These are phyloP conservation scores for Pythium aphanidermatum DNA, from an alignment of 352 stramenopile species.

Conservation along the genomic window DNA sequence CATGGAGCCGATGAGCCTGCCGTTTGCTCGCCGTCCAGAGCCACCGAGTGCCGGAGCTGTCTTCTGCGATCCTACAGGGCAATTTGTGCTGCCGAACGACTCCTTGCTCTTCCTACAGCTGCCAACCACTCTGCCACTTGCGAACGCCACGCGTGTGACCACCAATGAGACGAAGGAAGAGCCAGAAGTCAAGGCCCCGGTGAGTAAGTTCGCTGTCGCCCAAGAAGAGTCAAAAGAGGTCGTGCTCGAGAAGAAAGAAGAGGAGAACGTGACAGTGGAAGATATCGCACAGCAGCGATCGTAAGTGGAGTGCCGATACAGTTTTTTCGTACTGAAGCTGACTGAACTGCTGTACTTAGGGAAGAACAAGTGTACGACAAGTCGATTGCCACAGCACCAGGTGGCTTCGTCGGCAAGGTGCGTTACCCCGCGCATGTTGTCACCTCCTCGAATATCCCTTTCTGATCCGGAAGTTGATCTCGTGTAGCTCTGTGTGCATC, in stretches of 20 bases:
- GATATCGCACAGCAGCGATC: constrained; percentile 16
- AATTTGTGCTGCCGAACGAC: constrained; percentile 54
- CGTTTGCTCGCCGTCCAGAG: constrained; percentile 60
- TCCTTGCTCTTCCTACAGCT: constrained; percentile 80
- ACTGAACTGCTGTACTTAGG: constrained; percentile 14
- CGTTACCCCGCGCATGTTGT: neutral
- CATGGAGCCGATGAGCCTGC: constrained; percentile 81
- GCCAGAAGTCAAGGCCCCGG: constrained; percentile 14
- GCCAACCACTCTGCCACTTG: constrained; percentile 73
- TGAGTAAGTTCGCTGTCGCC: constrained; percentile 22
- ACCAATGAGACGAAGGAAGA: constrained; percentile 22
- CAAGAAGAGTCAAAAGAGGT: constrained; percentile 11
- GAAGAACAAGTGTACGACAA: constrained; percentile 62
- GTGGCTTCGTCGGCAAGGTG: constrained; percentile 82
- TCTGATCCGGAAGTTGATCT: neutral
- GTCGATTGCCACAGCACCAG: constrained; percentile 57
- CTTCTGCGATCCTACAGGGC: constrained; percentile 54
- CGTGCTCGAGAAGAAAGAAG: constrained; percentile 18
- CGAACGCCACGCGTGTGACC: constrained; percentile 31
- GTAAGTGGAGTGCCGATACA: constrained; percentile 9
- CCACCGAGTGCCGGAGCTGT: constrained; percentile 50
- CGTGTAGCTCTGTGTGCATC: constrained; percentile 68
- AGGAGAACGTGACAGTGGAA: constrained; percentile 18
- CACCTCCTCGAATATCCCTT: neutral
- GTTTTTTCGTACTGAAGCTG: neutral